phyloP scores from a whole-genome alignment of 192 early-diverging fungal genomes.

The Ambispora gerdemannii region DNA sequence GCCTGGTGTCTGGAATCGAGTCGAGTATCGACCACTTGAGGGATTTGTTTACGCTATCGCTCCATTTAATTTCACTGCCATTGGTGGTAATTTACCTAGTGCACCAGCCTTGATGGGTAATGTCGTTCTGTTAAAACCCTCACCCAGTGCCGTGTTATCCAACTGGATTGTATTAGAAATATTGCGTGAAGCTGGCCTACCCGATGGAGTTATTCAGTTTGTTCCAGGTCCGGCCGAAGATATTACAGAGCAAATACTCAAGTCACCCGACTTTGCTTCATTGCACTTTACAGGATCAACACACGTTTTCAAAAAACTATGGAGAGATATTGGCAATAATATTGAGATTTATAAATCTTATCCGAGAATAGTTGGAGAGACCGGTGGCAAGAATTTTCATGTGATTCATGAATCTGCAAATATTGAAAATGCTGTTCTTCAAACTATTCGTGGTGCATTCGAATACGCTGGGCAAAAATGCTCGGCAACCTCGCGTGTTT shows the following conservation, averaged over 20 bases:
- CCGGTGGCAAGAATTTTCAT: conserved; percentile 99
- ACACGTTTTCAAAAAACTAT: conserved; percentile 88
- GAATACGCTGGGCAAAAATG: conserved; percentile 99
- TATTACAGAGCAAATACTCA: conserved; percentile 77
- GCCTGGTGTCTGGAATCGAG: conserved; percentile 84
- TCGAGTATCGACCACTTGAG: conserved; percentile 94
- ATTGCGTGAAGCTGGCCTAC: conserved; percentile 92
- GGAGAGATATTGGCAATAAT: conserved; percentile 88
- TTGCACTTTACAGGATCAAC: conserved; percentile 97
- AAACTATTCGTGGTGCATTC: conserved; percentile 90
- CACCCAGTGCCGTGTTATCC: conserved; percentile 78
- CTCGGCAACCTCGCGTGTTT: conserved; percentile 89
- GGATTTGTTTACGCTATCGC: conserved; percentile 98
- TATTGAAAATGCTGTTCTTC: conserved; percentile 72
- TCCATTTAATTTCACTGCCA: conserved; percentile 99
- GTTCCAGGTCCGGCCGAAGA: conserved; percentile 84
- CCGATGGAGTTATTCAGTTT: conserved; percentile 96
- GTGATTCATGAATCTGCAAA: conserved; percentile 81
- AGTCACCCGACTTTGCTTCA: conserved; percentile 89
- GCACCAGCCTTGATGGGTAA: conserved; percentile 98
- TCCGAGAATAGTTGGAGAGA: conserved; percentile 97
- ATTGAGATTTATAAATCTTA: conserved; percentile 88
- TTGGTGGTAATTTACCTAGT: conserved; percentile 90
- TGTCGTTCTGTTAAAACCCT: conserved; percentile 97
- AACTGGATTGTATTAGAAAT: conserved; percentile 91